Conservation (phyloP, 1,284 basidiomycete species). For the Butyriboletus regius region DNA sequence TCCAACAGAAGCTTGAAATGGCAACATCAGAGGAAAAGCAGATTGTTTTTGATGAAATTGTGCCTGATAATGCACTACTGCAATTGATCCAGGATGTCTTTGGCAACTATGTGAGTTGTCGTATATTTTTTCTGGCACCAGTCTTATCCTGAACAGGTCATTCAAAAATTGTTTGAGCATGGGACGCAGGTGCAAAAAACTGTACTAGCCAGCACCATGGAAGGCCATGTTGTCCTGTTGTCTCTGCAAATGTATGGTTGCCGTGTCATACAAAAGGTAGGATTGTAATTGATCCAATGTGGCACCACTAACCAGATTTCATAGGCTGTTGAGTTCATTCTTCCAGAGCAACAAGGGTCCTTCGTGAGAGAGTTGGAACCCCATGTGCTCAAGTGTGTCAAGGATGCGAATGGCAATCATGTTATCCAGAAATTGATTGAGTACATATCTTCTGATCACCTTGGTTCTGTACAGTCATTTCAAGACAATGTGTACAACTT, state of each 20-base stretch:
- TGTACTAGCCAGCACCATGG: conserved; percentile 67
- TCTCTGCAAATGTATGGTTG: conserved; percentile 95
- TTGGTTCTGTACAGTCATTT: conserved; percentile 74
- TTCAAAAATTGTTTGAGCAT: conserved; percentile 92
- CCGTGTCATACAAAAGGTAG: conserved; percentile 79
- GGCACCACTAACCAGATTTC: conserved; percentile 5
- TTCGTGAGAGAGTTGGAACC: conserved; percentile 78
- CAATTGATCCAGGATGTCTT: conserved; percentile 90
- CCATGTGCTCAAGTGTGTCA: conserved; percentile 80
- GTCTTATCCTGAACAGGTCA: conserved; percentile 50
- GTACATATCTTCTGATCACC: conserved; percentile 67
- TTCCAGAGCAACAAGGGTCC: conserved; percentile 66
- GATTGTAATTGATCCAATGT: neutral
- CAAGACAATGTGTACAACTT: conserved; percentile 77
- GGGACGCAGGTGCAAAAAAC: conserved; percentile 74
- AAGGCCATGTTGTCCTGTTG: conserved; percentile 70
- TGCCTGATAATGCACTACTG: conserved; percentile 67
- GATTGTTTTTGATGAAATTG: conserved; percentile 83
- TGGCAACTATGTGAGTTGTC: conserved; percentile 78
- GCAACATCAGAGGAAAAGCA: conserved; percentile 74
- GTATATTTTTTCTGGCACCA: neutral
- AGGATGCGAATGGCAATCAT: conserved; percentile 92
- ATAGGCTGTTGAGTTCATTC: conserved; percentile 78
- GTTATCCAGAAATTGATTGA: conserved; percentile 85
- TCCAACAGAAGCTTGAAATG: conserved; percentile 76